phyloP scores from a whole-genome alignment of 2,329 filamentous ascomycete species.

The Pseudogymnoascus sp. region DNA sequence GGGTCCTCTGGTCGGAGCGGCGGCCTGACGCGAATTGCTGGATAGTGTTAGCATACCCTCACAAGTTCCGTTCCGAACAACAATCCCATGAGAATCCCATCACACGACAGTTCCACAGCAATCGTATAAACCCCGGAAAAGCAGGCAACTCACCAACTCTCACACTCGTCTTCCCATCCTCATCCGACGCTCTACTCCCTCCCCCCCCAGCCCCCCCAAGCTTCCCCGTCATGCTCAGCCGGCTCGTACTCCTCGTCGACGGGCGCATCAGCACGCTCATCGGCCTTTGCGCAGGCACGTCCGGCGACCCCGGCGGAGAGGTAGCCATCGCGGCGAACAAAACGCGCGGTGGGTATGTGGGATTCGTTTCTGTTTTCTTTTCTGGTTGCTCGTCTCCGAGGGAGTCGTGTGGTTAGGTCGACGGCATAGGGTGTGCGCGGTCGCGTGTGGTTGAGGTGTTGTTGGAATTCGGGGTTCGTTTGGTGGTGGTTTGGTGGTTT shows the following conservation, averaged over 20 bases:
- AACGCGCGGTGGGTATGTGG: slow-evolving; percentile 13
- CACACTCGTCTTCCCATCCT: slow-evolving; percentile 83
- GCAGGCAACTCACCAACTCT: slow-evolving; percentile 73
- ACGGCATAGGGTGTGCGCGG: neutral
- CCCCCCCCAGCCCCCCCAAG: slow-evolving; percentile 39
- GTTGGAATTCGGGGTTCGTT: neutral
- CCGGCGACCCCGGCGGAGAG: slow-evolving; percentile 62
- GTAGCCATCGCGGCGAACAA: slow-evolving; percentile 44
- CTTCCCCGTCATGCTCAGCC: slow-evolving; percentile 76
- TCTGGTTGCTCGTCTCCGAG: neutral
- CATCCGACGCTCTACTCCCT: slow-evolving; percentile 78
- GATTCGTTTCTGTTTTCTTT: slow-evolving; percentile 16
- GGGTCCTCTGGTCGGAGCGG: slow-evolving; percentile 76
- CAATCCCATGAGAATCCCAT: slow-evolving; percentile 9
- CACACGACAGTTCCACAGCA: slow-evolving; percentile 9
- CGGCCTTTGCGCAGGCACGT: slow-evolving; percentile 52
- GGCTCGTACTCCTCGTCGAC: slow-evolving; percentile 66
- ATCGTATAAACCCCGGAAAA: neutral
- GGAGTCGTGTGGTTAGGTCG: neutral
- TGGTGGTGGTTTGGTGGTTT: too few species aligned
- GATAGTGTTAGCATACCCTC: slow-evolving; percentile 4
- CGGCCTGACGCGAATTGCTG: slow-evolving; percentile 88
- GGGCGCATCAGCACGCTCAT: slow-evolving; percentile 74
- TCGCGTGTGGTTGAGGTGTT: neutral
- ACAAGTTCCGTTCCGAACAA: slow-evolving; percentile 2